A percentile compares a stretch with the other conserved stretches of the same genome.
Conservation (phyloP, 805 yeast genomes). For the Ogataea haglerorum region DNA sequence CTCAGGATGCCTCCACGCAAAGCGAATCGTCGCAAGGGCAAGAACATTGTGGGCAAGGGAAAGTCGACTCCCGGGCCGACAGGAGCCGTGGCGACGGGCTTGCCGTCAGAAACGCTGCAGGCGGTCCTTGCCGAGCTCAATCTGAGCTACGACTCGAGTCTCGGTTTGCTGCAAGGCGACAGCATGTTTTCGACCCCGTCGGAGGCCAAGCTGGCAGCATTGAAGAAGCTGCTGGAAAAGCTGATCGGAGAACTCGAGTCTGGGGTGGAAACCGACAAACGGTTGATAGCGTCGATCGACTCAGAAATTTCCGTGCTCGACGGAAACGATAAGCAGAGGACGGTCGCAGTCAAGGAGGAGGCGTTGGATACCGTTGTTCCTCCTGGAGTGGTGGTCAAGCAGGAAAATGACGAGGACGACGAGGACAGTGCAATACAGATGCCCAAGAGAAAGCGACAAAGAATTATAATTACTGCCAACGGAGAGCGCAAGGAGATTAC, state of each 20-base stretch:
- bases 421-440: constrained; percentile 19
- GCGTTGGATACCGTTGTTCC: constrained; percentile 6
- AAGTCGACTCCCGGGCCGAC: constrained; percentile 12
- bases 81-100: constrained; percentile 8
- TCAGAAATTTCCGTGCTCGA: constrained; percentile 8
- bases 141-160: constrained; percentile 53
- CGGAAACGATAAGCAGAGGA: constrained; percentile 6
- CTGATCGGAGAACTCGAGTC: constrained; percentile 38
- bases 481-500: constrained; percentile 23
- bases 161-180: constrained; percentile 62
- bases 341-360: constrained; percentile 10
- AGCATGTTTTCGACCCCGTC: constrained; percentile 35
- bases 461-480: constrained; percentile 19
- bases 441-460: constrained; percentile 21
- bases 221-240: constrained; percentile 37
- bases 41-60: constrained; percentile 22
- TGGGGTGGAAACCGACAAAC: constrained; percentile 27
- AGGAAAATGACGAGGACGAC: constrained; percentile 16
- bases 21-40: constrained; percentile 22
- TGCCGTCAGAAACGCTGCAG: constrained; percentile 42
- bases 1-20: constrained; percentile 27
- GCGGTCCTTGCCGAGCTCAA: constrained; percentile 51
- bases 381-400: constrained; percentile 1
- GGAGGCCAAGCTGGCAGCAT: constrained; percentile 15
- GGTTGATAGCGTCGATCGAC: constrained; percentile 23